Base-by-base conservation (phyloP, 495 filamentous ascomycete species). In the Podospora tetraspora region DNA sequence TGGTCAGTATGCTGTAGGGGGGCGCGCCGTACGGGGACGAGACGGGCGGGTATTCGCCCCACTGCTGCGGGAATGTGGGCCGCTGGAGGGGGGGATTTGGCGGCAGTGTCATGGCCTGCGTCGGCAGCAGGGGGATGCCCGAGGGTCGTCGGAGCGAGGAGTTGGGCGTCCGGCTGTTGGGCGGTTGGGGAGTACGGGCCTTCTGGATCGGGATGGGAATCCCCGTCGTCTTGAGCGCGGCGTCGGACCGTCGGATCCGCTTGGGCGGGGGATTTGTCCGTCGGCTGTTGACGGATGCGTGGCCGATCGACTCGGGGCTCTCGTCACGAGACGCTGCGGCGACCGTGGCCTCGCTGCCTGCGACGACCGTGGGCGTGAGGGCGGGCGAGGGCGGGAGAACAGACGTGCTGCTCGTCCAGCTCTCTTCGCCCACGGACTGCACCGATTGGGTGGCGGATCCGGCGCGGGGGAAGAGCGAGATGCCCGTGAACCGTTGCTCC, bases 301-400 rank as follows among this genome's bases (percentile, higher is more conserved):
- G 58, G 30, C 43, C 61, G 27, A 59, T 52, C 1, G 65, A 66
- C 21, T 61, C 65, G 30, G 65, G 65, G n/a, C 65, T 66, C 4
- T 61, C 65, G 29, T 66, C 65, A 12, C 65, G 65, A 21, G 65
- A 43, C 11, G 21, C 65, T 10, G 30, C 57, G 10, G 29, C n/a
- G 16, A 59, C 21, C 21, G 30, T n/a, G 3, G 60, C 66, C 2
- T 60, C 37, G 29, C 25, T 69, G 3, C 64, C 68, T 5, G 63
- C 34, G 0, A 37, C 59, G 21, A 76, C 70, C 10, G 73, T 73
- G 3, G 73, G 70, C 11, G 73, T 75, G 3, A 74, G 67, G 1
- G 74, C 71, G 13, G 74, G 74, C 1, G 74, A 75, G 0, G 73
- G 74, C 2, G 74, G 73, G 10, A 73, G 68, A 9, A 66, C 70